phyloP scores from a whole-genome alignment of 495 filamentous ascomycete genomes.

The Aspergillus indologenus region DNA sequence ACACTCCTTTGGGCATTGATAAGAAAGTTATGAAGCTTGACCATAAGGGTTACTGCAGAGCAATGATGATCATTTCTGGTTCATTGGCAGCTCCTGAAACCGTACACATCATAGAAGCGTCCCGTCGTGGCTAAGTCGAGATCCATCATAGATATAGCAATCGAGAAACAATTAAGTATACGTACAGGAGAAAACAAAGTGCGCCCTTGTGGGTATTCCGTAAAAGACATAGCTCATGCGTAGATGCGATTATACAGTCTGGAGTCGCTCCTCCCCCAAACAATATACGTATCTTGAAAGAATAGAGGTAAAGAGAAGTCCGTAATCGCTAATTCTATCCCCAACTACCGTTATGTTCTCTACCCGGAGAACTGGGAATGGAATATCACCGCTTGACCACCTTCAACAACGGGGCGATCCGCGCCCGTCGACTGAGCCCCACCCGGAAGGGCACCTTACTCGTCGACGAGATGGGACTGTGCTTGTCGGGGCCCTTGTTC shows the following conservation, averaged over 20 bases:
- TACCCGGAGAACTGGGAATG: not conserved
- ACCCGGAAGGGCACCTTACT: constrained; percentile 61
- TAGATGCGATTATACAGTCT: not conserved
- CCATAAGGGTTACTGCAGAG: not conserved
- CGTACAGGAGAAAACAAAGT: not conserved
- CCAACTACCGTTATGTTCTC: not conserved
- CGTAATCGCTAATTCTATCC: not conserved
- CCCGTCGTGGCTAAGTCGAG: too few relatives aligned
- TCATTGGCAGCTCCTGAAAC: too few relatives aligned
- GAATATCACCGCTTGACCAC: constrained; percentile 55
- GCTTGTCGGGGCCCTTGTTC: constrained; percentile 34
- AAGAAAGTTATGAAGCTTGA: not conserved
- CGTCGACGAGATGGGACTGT: constrained; percentile 50
- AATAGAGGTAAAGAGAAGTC: not conserved
- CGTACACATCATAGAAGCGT: too few relatives aligned
- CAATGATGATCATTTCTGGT: not conserved
- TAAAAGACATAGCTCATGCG: not conserved
- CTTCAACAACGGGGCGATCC: constrained; percentile 65
- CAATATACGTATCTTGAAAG: not conserved
- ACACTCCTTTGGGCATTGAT: not conserved
- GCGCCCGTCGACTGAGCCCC: constrained; percentile 61
- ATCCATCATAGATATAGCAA: not conserved
- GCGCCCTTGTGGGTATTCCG: not conserved
- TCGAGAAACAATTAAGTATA: not conserved
- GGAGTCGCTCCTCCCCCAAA: not conserved